Percentiles rank a stretch among this genome's conserved stretches.
Evolutionary conservation across 108 stramenopile genomes (phyloP).

Genomic region (Fistulifera solaris): DNA sequence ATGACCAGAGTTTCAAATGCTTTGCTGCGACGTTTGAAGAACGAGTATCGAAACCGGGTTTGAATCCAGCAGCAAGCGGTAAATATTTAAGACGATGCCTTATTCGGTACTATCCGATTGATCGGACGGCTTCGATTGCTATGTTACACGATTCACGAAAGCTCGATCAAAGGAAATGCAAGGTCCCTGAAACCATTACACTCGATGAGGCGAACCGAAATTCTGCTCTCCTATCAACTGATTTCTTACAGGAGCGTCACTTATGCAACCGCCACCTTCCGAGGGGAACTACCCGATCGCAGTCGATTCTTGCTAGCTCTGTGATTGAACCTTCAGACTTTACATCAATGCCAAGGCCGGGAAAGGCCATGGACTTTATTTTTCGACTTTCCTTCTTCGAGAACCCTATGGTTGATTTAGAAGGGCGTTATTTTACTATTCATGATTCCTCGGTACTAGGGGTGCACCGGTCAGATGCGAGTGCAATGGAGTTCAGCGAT

Average conservation of each 20-base stretch:
- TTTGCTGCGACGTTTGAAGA: conserved; percentile 79
- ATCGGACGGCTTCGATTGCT: conserved; percentile 58
- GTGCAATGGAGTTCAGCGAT: conserved; percentile 69
- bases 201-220: conserved; percentile 1
- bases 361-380: conserved; percentile 72
- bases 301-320: conserved; percentile 33
- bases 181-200: conserved; percentile 6
- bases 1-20: conserved; percentile 61
- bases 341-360: conserved; percentile 53
- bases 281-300: conserved; percentile 20
- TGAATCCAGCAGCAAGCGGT: conserved; percentile 41
- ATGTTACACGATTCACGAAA: conserved; percentile 38
- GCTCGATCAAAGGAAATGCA: conserved; percentile 44
- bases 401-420: conserved; percentile 55
- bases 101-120: conserved; percentile 72
- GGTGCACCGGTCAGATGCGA: conserved; percentile 69
- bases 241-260: conserved; percentile 38
- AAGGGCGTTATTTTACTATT: conserved; percentile 58
- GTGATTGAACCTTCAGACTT: conserved; percentile 75
- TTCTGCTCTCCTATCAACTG: conserved; percentile 23
- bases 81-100: conserved; percentile 62
- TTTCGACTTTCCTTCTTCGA: conserved; percentile 71
- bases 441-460: conserved; percentile 48
- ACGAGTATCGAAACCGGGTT: conserved; percentile 35
- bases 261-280: conserved; percentile 41